phyloP scores from a whole-genome alignment of 768 basidiomycete genomes.

The Hysterangium stoloniferum region DNA sequence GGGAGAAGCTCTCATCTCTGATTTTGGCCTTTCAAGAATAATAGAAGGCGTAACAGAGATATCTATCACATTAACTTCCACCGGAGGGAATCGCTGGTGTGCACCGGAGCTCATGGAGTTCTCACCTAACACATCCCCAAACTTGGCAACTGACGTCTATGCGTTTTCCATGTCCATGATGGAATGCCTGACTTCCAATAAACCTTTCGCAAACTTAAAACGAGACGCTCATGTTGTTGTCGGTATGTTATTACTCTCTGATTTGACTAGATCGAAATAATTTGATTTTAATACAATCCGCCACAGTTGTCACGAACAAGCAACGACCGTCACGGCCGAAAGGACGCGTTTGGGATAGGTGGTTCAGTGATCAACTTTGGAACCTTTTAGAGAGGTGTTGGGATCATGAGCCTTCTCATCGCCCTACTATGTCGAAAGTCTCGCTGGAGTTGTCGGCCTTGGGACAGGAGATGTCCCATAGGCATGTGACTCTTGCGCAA shows the following conservation, averaged over 20 bases:
- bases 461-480: background rate
- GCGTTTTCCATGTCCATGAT: constrained; percentile 55
- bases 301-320: constrained; percentile 20
- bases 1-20: constrained; percentile 50
- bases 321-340: constrained; percentile 38
- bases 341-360: constrained; percentile 24
- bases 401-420: constrained; percentile 17
- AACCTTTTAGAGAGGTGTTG: constrained; percentile 39
- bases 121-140: constrained; percentile 30
- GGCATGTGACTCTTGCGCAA: too few species aligned
- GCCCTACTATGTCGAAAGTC: constrained; percentile 7
- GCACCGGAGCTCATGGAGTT: constrained; percentile 51
- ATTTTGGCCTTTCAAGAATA: constrained; percentile 58
- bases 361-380: constrained; percentile 45
- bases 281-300: background rate
- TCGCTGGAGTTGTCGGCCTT: background rate
- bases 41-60: constrained; percentile 50
- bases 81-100: constrained; percentile 48
- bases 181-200: constrained; percentile 46
- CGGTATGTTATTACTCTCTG: constrained; percentile 26
- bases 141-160: constrained; percentile 45
- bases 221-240: constrained; percentile 44
- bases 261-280: too few species aligned
- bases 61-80: constrained; percentile 35
- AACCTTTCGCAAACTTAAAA: constrained; percentile 42